Conservation (phyloP, 2,329 filamentous ascomycete species). For the Clarireedia sp. region DNA sequence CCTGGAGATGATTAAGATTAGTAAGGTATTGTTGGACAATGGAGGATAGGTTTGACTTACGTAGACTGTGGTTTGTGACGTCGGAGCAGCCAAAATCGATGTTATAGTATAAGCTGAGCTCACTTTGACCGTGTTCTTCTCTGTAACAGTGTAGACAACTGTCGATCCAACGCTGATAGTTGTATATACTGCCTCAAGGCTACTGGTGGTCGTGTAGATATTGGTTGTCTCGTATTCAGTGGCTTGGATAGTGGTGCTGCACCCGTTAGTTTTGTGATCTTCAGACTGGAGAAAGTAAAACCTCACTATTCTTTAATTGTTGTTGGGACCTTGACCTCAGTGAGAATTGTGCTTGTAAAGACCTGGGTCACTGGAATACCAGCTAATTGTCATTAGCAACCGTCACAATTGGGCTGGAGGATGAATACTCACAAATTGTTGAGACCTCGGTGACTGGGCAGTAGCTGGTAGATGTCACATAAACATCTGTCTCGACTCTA, state of each 20-base stretch:
- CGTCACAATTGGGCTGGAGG: constrained; percentile 14
- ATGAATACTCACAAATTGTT: constrained; percentile 37
- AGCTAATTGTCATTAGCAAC: constrained; percentile 36
- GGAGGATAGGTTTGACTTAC: not conserved
- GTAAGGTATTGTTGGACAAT: not conserved
- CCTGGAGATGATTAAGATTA: constrained; percentile 17
- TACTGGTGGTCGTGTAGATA: constrained; percentile 34
- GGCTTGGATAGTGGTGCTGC: constrained; percentile 1
- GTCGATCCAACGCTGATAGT: constrained; percentile 33
- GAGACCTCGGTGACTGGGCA: constrained; percentile 41
- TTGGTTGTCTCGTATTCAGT: constrained; percentile 1
- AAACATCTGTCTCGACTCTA: constrained; percentile 23
- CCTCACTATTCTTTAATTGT: constrained; percentile 29
- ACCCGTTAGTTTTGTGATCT: not conserved
- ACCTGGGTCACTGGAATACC: constrained; percentile 33
- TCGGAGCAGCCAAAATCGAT: constrained; percentile 19
- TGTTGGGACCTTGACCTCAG: constrained; percentile 21
- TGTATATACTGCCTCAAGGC: constrained; percentile 12
- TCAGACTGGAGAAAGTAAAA: not conserved
- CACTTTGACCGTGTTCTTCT: constrained; percentile 35
- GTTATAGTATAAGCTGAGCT: constrained; percentile 29
- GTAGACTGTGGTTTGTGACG: constrained; percentile 18
- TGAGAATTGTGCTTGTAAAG: constrained; percentile 22
- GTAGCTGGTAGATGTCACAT: constrained; percentile 32
- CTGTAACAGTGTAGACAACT: constrained; percentile 35